These are phyloP conservation scores for Saksenaea oblongispora DNA, from an alignment of 371 early-diverging fungal genomes.

Conservation along the genomic window DNA sequence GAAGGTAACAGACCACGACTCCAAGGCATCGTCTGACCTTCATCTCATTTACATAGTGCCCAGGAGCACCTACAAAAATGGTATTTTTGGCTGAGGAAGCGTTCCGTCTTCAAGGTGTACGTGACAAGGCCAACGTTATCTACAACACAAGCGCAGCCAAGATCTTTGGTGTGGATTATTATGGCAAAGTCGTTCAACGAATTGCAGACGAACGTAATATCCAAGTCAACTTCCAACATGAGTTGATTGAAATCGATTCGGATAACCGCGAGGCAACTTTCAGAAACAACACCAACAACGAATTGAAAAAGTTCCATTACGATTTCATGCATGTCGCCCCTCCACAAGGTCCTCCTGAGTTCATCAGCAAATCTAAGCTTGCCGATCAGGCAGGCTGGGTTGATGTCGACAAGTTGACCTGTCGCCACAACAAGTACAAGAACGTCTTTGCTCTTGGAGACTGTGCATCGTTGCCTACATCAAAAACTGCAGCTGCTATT, in stretches of 20 bases:
- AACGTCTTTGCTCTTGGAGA: slow-evolving; percentile 87
- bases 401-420: slow-evolving; percentile 78
- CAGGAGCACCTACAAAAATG: slow-evolving; percentile 92
- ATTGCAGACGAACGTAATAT: slow-evolving; percentile 74
- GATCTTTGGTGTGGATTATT: slow-evolving; percentile 89
- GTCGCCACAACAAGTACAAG: slow-evolving; percentile 77
- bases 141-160: slow-evolving; percentile 81
- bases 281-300: slow-evolving; percentile 58
- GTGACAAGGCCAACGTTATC: slow-evolving; percentile 67
- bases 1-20: slow-evolving; percentile 47
- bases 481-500: slow-evolving; percentile 91
- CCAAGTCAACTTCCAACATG: slow-evolving; percentile 67
- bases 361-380: slow-evolving; percentile 71
- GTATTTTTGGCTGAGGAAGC: slow-evolving; percentile 86
- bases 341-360: slow-evolving; percentile 79
- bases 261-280: slow-evolving; percentile 74
- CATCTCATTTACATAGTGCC: slow-evolving; percentile 51
- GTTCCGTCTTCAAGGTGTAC: slow-evolving; percentile 71
- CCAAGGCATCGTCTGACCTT: neutral
- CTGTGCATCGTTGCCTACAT: slow-evolving; percentile 82
- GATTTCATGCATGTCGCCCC: slow-evolving; percentile 91
- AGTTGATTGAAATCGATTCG: slow-evolving; percentile 71
- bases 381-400: slow-evolving; percentile 84
- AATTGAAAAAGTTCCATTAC: slow-evolving; percentile 62
- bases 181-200: slow-evolving; percentile 68